These are phyloP conservation scores for Neofusicoccum kwambonambiense DNA, from an alignment of 2,329 filamentous ascomycete genomes.

Conservation along the genomic window DNA sequence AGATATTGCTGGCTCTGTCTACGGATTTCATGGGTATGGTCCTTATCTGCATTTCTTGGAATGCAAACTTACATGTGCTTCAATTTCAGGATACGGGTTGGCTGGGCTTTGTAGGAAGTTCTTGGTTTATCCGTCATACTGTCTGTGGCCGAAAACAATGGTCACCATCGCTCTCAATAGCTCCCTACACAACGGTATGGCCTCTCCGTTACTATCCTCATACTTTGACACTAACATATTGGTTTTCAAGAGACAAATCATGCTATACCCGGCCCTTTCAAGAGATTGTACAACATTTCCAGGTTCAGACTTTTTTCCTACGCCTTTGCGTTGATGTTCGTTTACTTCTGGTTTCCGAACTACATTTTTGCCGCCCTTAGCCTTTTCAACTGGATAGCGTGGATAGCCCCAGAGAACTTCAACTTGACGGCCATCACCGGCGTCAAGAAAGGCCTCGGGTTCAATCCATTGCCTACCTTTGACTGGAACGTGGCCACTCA, in stretches of 20 bases:
- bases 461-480: slow-evolving; percentile 68
- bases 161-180: slow-evolving; percentile 21
- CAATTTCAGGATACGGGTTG: slow-evolving; percentile 19
- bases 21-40: slow-evolving; percentile 58
- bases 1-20: slow-evolving; percentile 65
- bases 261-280: slow-evolving; percentile 47
- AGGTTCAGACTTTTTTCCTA: slow-evolving; percentile 63
- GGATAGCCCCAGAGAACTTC: slow-evolving; percentile 63
- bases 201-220: slow-evolving; percentile 62
- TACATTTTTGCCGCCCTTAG: slow-evolving; percentile 68
- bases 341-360: slow-evolving; percentile 47
- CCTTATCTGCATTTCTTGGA: too few species aligned
- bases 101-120: slow-evolving; percentile 31
- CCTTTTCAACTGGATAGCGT: slow-evolving; percentile 69
- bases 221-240: slow-evolving; percentile 63
- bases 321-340: slow-evolving; percentile 54
- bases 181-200: slow-evolving; percentile 60
- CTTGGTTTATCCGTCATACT: slow-evolving; percentile 24
- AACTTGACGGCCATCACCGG: slow-evolving; percentile 74
- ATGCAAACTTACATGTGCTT: not conserved
- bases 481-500: slow-evolving; percentile 61
- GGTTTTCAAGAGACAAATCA: slow-evolving; percentile 46
- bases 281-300: slow-evolving; percentile 64
- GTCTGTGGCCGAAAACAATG: slow-evolving; percentile 21
- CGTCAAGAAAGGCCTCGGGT: slow-evolving; percentile 63